These are phyloP conservation scores for Triticum urartu DNA, from an alignment of 176 grass and related monocot species.

Conservation along the genomic window DNA sequence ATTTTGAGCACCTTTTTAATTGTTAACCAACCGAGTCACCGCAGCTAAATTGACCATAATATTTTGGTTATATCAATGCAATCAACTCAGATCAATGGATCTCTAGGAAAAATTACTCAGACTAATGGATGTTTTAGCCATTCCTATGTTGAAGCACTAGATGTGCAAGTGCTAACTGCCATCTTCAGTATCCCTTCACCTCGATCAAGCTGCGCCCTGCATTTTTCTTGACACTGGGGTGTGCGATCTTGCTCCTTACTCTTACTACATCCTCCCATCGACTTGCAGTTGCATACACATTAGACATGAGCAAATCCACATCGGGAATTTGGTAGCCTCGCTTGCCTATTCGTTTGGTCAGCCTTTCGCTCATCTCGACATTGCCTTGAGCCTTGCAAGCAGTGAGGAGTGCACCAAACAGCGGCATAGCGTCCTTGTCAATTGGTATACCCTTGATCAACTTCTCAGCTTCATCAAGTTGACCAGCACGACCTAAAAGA, in stretches of 20 bases:
- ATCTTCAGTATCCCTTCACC: conserved; percentile 35
- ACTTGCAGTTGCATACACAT: conserved; percentile 61
- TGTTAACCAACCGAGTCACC: not conserved
- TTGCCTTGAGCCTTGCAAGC: conserved; percentile 57
- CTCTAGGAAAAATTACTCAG: not conserved
- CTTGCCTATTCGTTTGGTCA: conserved; percentile 42
- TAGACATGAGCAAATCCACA: conserved; percentile 58
- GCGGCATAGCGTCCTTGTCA: conserved; percentile 37
- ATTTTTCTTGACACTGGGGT: conserved; percentile 59
- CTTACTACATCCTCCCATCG: conserved; percentile 56
- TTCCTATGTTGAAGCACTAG: conserved; percentile 16
- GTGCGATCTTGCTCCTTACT: conserved; percentile 53
- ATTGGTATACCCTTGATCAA: conserved; percentile 40
- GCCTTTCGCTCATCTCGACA: conserved; percentile 48
- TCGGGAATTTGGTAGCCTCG: conserved; percentile 38
- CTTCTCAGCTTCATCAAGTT: conserved; percentile 62
- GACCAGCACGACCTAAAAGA: conserved; percentile 59
- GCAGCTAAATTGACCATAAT: not conserved
- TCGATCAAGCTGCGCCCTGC: conserved; percentile 65
- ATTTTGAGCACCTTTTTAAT: not conserved
- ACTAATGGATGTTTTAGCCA: conserved; percentile 1
- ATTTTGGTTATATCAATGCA: not conserved
- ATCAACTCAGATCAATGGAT: not conserved
- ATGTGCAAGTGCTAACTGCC: not conserved
- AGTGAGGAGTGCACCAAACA: conserved; percentile 56